Percentiles rank a stretch among this genome's conserved stretches.
Evolutionary conservation across 1,284 basidiomycete genomes (phyloP).

Genomic region (Tylopilus microsporus): DNA sequence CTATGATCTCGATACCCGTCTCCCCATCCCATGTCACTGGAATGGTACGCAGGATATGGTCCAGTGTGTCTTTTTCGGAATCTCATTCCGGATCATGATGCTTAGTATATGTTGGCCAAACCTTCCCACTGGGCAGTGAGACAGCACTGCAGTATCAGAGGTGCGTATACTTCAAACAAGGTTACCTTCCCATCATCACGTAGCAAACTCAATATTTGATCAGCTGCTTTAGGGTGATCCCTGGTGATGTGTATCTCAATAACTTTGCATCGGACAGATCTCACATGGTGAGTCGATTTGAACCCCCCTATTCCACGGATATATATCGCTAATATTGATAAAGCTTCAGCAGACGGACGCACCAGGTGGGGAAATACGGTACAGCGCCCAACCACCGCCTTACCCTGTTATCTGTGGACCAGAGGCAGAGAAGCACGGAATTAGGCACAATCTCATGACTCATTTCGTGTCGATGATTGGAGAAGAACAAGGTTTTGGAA

Average conservation of each 20-base stretch:
- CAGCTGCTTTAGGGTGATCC: slow-evolving; percentile 54
- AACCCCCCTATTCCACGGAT: slow-evolving; percentile 10
- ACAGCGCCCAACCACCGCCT: slow-evolving; percentile 43
- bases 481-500: slow-evolving; percentile 35
- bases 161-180: slow-evolving; percentile 28
- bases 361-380: slow-evolving; percentile 17
- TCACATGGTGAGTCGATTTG: slow-evolving; percentile 55
- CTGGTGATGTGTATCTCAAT: slow-evolving; percentile 47
- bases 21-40: slow-evolving; percentile 47
- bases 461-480: slow-evolving; percentile 54
- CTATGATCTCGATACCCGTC: slow-evolving; percentile 60
- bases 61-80: slow-evolving; percentile 4
- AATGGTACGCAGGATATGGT: slow-evolving; percentile 36
- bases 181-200: slow-evolving; percentile 7
- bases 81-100: slow-evolving; percentile 18
- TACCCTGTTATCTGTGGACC: slow-evolving; percentile 52
- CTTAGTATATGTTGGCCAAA: slow-evolving; percentile 51
- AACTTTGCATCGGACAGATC: slow-evolving; percentile 73
- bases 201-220: slow-evolving; percentile 5
- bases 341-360: slow-evolving; percentile 9
- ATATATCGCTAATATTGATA: slow-evolving; percentile 1
- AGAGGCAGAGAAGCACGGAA: slow-evolving; percentile 37
- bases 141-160: slow-evolving; percentile 44
- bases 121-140: slow-evolving; percentile 43
- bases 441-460: slow-evolving; percentile 57